A percentile compares a stretch with the other conserved stretches of the same genome.
These are phyloP conservation scores for Cichorium intybus DNA, from an alignment of 140 eudicot species.

Conservation along the genomic window DNA sequence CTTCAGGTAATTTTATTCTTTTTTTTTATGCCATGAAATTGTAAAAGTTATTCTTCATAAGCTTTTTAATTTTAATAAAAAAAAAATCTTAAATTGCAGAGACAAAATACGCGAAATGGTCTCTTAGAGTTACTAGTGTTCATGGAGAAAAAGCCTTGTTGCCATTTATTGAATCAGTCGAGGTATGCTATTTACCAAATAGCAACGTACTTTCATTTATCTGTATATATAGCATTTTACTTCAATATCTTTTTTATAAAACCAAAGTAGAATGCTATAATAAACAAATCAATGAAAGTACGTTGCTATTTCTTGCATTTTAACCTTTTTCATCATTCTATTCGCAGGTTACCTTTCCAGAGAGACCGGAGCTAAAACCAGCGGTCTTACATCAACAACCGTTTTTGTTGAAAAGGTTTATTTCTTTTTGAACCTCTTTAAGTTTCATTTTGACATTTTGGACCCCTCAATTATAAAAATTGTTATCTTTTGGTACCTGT, in stretches of 20 bases:
- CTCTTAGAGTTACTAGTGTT: constrained; percentile 52
- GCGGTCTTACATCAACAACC: constrained; percentile 52
- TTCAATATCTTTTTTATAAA: no score
- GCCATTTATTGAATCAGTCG: constrained; percentile 62
- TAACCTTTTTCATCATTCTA: not conserved
- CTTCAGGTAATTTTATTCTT: constrained; percentile 38
- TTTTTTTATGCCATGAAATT: not conserved
- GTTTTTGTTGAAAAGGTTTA: constrained; percentile 45
- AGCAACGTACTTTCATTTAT: not conserved
- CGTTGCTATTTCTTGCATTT: not conserved
- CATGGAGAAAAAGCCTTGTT: constrained; percentile 68
- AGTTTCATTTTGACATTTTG: not conserved
- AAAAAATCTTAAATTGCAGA: constrained; percentile 36
- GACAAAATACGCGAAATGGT: constrained; percentile 53
- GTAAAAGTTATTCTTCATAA: not conserved
- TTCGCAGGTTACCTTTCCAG: constrained; percentile 62
- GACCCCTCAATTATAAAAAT: not conserved
- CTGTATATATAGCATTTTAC: not conserved
- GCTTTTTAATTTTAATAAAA: not conserved
- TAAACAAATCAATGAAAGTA: no score
- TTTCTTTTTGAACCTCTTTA: not conserved
- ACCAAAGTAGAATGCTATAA: no score
- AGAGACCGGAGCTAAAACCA: constrained; percentile 61
- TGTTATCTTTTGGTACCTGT: not conserved
- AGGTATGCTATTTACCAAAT: constrained; percentile 25